Base-by-base conservation (phyloP, 352 stramenopile genomes). In the Pythium insidiosum region DNA sequence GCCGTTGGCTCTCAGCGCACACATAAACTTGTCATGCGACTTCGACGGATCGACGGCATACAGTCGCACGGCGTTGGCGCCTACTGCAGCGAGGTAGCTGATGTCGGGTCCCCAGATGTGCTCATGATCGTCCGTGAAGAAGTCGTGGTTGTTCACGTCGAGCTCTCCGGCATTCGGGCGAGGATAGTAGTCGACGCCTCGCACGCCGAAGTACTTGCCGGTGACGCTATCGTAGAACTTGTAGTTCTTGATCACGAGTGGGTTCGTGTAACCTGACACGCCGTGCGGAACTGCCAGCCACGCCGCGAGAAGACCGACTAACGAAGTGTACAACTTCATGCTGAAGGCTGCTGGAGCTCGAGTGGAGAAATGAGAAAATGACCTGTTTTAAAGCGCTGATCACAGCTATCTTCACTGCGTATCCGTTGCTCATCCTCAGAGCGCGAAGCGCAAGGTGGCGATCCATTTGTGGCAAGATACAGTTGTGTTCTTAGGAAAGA, bases 11-110 rank as follows among this genome's bases (percentile, higher is more conserved):
- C 83, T 58, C 13, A 94, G 53, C n/a, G 72, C 75, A 46, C 81
- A 94, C 81, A 95, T 95, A 47, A 95, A 95, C 11, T 61, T 60
- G 33, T 79, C 73, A 58, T 95, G 84, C 48, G 85, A 69, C 33
- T 65, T 38, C 2, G 56, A 43, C 7, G 79, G 66, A 45, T 95
- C 77, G 16, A 95, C 79, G 13, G 77, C 60, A 50, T 95, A 94
- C 6, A 95, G 61, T 38, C 81, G 76, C 25, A 95, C 73, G 22
- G 76, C 58, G 47, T 94, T 95, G 42, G 84, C 68, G 19, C 53
- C 63, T 16, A 94, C 54, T n/a, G 74, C 64, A 18, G 61, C 50
- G 35, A 94, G 77, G 21, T 90, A 58, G 12, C 60, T 53, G 22
- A 95, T 49, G 54, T 95, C 80, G 37, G 64, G 66, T 20, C 65